Conservation (phyloP, 495 filamentous ascomycete species). For the Lophiostoma macrostomum region DNA sequence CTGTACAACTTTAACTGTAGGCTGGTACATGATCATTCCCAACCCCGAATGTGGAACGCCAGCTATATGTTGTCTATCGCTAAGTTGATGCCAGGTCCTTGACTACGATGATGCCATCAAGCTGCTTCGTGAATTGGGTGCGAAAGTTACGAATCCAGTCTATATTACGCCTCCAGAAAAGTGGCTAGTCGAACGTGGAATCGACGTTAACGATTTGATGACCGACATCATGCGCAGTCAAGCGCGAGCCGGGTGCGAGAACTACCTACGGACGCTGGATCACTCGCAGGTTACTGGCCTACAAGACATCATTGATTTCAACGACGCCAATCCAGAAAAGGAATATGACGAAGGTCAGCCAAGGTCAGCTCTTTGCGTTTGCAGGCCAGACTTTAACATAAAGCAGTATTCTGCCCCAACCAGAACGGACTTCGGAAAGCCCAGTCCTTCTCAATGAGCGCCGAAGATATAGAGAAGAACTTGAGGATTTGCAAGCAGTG, state of each 20-base stretch:
- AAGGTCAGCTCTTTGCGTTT: background rate
- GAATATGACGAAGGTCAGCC: constrained; percentile 2
- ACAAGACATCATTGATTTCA: constrained; percentile 10
- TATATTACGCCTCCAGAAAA: constrained; percentile 10
- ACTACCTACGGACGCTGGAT: background rate
- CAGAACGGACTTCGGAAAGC: constrained; percentile 4
- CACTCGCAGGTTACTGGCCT: background rate
- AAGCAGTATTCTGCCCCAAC: constrained; percentile 6
- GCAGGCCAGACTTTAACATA: background rate
- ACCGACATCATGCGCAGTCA: constrained; percentile 3
- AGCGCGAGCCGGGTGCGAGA: background rate
- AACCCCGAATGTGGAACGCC: too few species aligned
- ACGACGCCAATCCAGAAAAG: constrained; percentile 6
- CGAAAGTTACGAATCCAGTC: too few species aligned
- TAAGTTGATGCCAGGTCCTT: too few species aligned
- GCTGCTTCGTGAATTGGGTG: too few species aligned
- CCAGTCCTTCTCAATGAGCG: background rate
- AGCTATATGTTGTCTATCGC: too few species aligned
- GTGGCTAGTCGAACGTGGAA: constrained; percentile 6
- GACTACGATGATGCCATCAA: too few species aligned
- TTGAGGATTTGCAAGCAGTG: constrained; percentile 7
- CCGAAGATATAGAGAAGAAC: background rate
- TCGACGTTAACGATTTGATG: constrained; percentile 6
- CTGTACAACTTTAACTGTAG: too few species aligned
- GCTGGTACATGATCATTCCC: too few species aligned